These are phyloP conservation scores for Fonsecaea multimorphosa DNA, from an alignment of 2,329 filamentous ascomycete species.

Conservation along the genomic window DNA sequence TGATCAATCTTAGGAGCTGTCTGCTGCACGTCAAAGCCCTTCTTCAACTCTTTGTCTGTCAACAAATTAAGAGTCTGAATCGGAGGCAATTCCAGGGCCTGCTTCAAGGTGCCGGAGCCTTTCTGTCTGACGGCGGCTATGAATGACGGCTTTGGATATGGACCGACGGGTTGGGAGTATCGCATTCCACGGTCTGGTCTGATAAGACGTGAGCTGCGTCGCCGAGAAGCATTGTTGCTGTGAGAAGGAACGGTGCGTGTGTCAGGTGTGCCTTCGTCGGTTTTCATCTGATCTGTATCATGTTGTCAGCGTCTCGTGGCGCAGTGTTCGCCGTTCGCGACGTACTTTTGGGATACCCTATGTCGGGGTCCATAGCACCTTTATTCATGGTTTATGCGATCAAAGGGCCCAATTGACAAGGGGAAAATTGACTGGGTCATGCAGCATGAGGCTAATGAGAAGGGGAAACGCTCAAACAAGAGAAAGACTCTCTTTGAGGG, in stretches of 20 bases:
- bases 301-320: background rate
- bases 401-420: too few species aligned
- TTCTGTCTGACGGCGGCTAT: conserved; percentile 15
- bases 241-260: background rate
- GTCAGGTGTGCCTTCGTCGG: too few species aligned
- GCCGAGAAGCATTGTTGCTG: background rate
- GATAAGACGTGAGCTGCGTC: background rate
- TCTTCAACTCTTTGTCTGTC: background rate
- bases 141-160: conserved; percentile 15
- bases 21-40: background rate
- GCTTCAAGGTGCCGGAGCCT: conserved; percentile 11
- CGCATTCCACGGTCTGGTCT: background rate
- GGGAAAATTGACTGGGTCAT: background rate
- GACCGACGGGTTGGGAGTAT: conserved; percentile 2
- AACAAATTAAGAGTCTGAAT: background rate
- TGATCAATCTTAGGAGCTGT: background rate
- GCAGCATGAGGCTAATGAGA: background rate
- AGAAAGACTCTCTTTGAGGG: background rate
- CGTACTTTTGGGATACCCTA: background rate
- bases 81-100: conserved; percentile 16
- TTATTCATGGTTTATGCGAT: background rate
- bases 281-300: conserved; percentile 7
- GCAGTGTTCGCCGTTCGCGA: background rate
- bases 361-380: background rate
- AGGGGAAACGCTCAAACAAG: background rate